These are phyloP conservation scores for Didymella glomerata DNA, from an alignment of 2,329 filamentous ascomycete species.

Conservation along the genomic window DNA sequence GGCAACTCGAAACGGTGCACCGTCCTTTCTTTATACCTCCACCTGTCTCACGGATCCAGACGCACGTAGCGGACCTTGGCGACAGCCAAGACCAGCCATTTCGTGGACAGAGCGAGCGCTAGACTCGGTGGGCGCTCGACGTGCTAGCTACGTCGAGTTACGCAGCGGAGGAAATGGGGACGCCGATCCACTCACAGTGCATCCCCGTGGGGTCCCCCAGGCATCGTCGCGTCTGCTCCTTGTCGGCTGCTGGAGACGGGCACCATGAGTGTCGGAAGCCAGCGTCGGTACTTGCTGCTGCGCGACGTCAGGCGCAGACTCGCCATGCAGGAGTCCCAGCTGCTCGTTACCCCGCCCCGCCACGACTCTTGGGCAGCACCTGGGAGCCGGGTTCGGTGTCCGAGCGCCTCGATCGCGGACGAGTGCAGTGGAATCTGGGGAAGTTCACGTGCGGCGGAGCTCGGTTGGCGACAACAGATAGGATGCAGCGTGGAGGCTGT, in stretches of 20 bases:
- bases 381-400: conserved; percentile 2
- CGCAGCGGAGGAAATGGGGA: background rate
- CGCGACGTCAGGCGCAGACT: background rate
- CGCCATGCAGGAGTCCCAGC: conserved; percentile 4
- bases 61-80: conserved; percentile 13
- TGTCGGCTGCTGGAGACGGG: conserved; percentile 18
- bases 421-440: conserved; percentile 1
- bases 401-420: conserved; percentile 1
- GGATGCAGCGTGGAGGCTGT: background rate
- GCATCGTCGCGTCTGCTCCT: background rate
- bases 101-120: background rate
- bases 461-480: background rate
- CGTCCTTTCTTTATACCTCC: conserved; percentile 17
- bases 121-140: background rate
- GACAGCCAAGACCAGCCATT: conserved; percentile 5
- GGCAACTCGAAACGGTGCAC: conserved; percentile 18
- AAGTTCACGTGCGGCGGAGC: conserved; percentile 2
- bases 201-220: conserved; percentile 9
- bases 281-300: conserved; percentile 22
- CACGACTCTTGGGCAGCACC: conserved; percentile 9
- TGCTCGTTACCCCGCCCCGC: conserved; percentile 23
- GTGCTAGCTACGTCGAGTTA: conserved; percentile 2
- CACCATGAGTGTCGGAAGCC: conserved; percentile 14
- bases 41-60: conserved; percentile 5
- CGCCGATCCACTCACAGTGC: conserved; percentile 6